These are phyloP conservation scores for Eremochloa ophiuroides DNA, from an alignment of 176 grass and related monocot genomes.

Conservation along the genomic window DNA sequence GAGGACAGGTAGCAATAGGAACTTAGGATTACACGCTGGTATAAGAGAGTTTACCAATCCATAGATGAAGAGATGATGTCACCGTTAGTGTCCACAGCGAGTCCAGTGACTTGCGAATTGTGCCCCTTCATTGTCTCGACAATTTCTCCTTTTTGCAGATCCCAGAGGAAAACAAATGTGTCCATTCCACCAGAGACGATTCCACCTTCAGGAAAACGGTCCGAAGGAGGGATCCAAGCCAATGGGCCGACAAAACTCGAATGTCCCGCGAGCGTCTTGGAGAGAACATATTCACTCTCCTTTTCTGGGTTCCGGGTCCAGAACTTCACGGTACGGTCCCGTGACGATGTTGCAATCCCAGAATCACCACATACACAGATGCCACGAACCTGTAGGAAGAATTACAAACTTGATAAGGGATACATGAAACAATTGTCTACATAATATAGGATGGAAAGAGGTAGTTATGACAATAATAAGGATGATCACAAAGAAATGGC, in stretches of 20 bases:
- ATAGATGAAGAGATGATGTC: slow-evolving; percentile 95
- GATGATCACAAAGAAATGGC: background rate
- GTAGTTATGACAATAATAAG: background rate
- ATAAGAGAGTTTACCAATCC: slow-evolving; percentile 59
- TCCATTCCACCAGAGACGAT: slow-evolving; percentile 96
- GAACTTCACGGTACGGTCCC: slow-evolving; percentile 70
- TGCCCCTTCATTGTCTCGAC: slow-evolving; percentile 76
- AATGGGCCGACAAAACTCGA: slow-evolving; percentile 86
- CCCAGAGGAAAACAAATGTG: slow-evolving; percentile 68
- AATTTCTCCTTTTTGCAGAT: slow-evolving; percentile 62
- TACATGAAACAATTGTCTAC: slow-evolving; percentile 2
- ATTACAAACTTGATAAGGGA: background rate
- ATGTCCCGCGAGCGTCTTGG: slow-evolving; percentile 78
- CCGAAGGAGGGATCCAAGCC: slow-evolving; percentile 73
- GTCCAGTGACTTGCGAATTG: slow-evolving; percentile 80
- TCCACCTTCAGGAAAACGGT: slow-evolving; percentile 71
- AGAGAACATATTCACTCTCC: slow-evolving; percentile 55
- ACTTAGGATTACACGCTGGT: background rate
- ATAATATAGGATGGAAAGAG: background rate
- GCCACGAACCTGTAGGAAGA: slow-evolving; percentile 62
- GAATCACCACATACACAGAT: slow-evolving; percentile 86
- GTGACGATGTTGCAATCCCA: slow-evolving; percentile 81
- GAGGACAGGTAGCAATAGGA: background rate
- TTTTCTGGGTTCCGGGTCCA: slow-evolving; percentile 56
- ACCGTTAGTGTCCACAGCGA: slow-evolving; percentile 74